Percentiles rank a stretch among this genome's conserved stretches.
phyloP scores from a whole-genome alignment of 352 stramenopile species.

The Blastocystis sp. region DNA sequence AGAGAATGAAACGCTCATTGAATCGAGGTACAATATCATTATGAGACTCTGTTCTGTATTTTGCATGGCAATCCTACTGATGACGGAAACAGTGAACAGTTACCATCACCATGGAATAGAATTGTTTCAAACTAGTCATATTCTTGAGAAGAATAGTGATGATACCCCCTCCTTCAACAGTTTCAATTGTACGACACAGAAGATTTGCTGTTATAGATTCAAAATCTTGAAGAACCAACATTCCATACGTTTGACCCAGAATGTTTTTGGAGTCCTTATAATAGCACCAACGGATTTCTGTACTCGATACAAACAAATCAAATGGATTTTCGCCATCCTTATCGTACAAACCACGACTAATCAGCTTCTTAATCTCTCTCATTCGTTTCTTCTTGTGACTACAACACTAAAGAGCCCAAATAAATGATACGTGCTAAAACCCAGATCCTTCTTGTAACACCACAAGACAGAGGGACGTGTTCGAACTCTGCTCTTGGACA shows the following conservation, averaged over 20 bases:
- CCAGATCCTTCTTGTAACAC: conserved; percentile 99
- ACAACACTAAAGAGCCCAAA: neutral
- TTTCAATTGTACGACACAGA: conserved; percentile 97
- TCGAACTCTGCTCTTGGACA: conserved; percentile 89
- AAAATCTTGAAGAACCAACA: conserved; percentile 96
- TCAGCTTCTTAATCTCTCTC: conserved; percentile 89
- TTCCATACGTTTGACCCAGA: conserved; percentile 93
- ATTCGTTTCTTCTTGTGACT: conserved; percentile 84
- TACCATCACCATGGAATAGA: conserved; percentile 97
- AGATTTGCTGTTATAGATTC: conserved; percentile 97
- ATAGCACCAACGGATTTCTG: conserved; percentile 98
- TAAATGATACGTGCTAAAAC: conserved; percentile 89
- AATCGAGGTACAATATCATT: conserved; percentile 93
- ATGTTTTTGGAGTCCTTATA: conserved; percentile 99
- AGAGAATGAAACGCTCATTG: conserved; percentile 99
- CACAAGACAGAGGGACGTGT: conserved; percentile 92
- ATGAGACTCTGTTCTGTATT: conserved; percentile 85
- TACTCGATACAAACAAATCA: conserved; percentile 96
- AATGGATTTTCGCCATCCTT: conserved; percentile 89
- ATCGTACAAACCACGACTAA: conserved; percentile 87
- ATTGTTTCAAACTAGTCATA: conserved; percentile 95
- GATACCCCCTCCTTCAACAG: conserved; percentile 92
- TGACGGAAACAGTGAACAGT: conserved; percentile 76
- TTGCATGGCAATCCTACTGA: conserved; percentile 79
- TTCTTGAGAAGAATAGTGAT: conserved; percentile 93